These are phyloP conservation scores for Solanum dulcamara DNA, from an alignment of 257 asterid genomes.

Conservation along the genomic window DNA sequence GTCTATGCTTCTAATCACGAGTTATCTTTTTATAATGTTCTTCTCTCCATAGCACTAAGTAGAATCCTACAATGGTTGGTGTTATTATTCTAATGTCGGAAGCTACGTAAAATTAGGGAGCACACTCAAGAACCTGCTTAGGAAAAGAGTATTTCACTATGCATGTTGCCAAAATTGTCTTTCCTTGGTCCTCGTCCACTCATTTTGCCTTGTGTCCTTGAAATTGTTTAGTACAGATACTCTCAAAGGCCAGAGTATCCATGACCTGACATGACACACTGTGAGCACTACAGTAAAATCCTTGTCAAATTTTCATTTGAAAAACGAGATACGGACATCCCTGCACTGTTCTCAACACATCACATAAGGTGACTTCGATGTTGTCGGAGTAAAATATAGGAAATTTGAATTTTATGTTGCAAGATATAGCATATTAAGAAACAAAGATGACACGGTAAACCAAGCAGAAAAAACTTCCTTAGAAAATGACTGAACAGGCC, in stretches of 20 bases:
- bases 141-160: neutral
- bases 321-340: neutral
- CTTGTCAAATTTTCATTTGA: neutral
- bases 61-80: neutral
- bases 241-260: neutral
- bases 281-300: neutral
- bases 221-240: neutral
- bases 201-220: neutral
- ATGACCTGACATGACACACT: neutral
- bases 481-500: neutral
- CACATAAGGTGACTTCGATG: neutral
- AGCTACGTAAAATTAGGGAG: neutral
- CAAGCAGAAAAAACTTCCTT: neutral
- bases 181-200: neutral
- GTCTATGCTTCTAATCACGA: neutral
- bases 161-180: neutral
- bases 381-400: neutral
- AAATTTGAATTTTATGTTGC: neutral
- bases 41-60: neutral
- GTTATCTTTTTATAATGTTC: neutral
- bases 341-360: neutral
- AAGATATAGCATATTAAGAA: neutral
- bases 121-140: neutral
- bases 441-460: neutral
- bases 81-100: neutral